These are phyloP conservation scores for Pichia cephalocereana DNA, from an alignment of 805 yeast species.

Conservation along the genomic window DNA sequence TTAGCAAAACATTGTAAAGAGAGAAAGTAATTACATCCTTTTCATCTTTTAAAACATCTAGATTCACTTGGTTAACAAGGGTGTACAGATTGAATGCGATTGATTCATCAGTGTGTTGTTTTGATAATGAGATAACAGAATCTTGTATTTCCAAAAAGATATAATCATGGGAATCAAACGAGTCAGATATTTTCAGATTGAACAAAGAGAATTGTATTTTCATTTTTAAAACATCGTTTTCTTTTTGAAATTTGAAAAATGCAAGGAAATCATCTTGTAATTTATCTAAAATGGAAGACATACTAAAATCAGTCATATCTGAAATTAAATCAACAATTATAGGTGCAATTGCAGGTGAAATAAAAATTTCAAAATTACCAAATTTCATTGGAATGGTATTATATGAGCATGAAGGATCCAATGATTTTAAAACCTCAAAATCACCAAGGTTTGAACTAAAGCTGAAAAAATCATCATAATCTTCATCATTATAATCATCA, in stretches of 20 bases:
- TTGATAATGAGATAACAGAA: slow-evolving; percentile 28
- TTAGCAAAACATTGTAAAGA: slow-evolving; percentile 2
- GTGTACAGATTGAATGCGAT: slow-evolving; percentile 5
- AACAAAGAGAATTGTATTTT: slow-evolving; percentile 41
- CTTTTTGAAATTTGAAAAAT: slow-evolving; percentile 4
- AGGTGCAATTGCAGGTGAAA: slow-evolving; percentile 31
- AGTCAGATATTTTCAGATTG: slow-evolving; percentile 17
- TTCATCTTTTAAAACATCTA: slow-evolving; percentile 7
- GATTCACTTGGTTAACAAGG: slow-evolving; percentile 7
- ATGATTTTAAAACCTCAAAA: slow-evolving; percentile 8
- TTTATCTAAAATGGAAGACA: slow-evolving; percentile 49
- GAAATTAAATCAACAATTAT: slow-evolving; percentile 25
- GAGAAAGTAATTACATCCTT: slow-evolving; percentile 8
- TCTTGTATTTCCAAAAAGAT: slow-evolving; percentile 26
- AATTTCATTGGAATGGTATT: slow-evolving; percentile 49
- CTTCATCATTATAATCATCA: slow-evolving; percentile 4
- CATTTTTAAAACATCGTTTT: slow-evolving; percentile 11
- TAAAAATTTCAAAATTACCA: slow-evolving; percentile 37
- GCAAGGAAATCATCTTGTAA: slow-evolving; percentile 46
- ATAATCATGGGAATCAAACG: slow-evolving; percentile 15
- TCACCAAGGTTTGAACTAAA: slow-evolving; percentile 7
- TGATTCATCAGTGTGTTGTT: slow-evolving; percentile 9
- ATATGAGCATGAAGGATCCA: slow-evolving; percentile 38
- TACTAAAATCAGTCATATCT: slow-evolving; percentile 30
- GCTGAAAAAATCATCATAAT: slow-evolving; percentile 1